Conservation (phyloP, 768 basidiomycete species). For the Boletus speciosus region DNA sequence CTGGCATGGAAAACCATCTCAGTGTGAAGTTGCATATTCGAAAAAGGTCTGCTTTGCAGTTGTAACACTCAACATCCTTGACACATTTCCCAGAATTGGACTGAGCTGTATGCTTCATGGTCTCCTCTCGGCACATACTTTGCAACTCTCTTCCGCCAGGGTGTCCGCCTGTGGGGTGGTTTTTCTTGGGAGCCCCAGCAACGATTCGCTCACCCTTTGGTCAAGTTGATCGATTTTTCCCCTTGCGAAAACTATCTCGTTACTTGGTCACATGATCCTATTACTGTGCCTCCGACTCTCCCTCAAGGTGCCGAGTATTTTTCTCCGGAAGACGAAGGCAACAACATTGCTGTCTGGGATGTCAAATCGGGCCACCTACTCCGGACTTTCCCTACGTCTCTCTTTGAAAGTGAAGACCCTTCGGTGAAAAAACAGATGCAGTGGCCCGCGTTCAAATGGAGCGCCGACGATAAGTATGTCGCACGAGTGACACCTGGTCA, state of each 20-base stretch:
- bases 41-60: slow-evolving; percentile 57
- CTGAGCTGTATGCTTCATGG: slow-evolving; percentile 95
- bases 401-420: slow-evolving; percentile 53
- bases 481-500: slow-evolving; percentile 85
- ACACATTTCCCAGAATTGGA: slow-evolving; percentile 70
- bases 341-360: slow-evolving; percentile 98
- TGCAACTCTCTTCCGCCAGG: slow-evolving; percentile 90
- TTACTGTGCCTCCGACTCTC: slow-evolving; percentile 77
- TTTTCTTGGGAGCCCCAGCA: slow-evolving; percentile 83
- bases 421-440: slow-evolving; percentile 76
- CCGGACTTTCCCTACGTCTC: slow-evolving; percentile 80
- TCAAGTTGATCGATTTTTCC: slow-evolving; percentile 95
- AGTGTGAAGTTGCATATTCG: slow-evolving; percentile 70
- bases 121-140: slow-evolving; percentile 95
- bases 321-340: slow-evolving; percentile 93
- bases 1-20: slow-evolving; percentile 92
- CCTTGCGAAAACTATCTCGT: slow-evolving; percentile 95
- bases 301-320: slow-evolving; percentile 81
- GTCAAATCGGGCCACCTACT: slow-evolving; percentile 89
- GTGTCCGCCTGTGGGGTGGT: slow-evolving; percentile 95
- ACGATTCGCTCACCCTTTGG: slow-evolving; percentile 92
- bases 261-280: slow-evolving; percentile 95
- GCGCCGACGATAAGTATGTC: slow-evolving; percentile 92
- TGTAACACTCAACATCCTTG: slow-evolving; percentile 2
- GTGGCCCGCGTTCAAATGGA: slow-evolving; percentile 98